Evolutionary conservation across 169 alveolate genomes (phyloP), one percentile per base, ranked within the genome.

Genomic region (Cryptosporidium sp.): DNA sequence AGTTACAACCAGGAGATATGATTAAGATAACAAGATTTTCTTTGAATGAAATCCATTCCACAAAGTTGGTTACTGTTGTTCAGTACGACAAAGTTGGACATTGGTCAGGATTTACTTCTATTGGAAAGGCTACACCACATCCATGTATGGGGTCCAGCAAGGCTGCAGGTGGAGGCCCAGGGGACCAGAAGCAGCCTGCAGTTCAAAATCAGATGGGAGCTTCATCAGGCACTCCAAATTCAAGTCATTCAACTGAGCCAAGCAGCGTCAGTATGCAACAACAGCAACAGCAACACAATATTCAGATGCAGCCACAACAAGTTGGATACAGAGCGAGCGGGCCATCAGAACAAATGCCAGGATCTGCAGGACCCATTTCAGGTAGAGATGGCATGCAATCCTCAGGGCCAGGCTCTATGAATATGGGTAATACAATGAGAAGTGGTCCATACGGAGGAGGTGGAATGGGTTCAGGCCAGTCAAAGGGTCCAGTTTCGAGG

Each of bases 61-160:
- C 89, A 1, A 80, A 80, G 51, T 29, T 80, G 70, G 89, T 80
- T 18, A 80, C 89, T 18, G 89, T 80, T 10, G 70, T 80, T 62
- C 89, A 80, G 26, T 80, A 45, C 42, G 89, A 80, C 16, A 80
- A 60, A 42, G 67, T 80, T 12, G 89, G 89, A 7, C 89, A 80
- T 33, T 80, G 89, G 89, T 60, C 75, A 4, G 89, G 89, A 31
- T 80, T 62, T n/a, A 39, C 80, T 65, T 33, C 89, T 9, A 80
- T 80, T 29, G 89, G 89, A 35, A 80, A 80, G 70, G 89, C 89
- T 2, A 62, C 65, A 6, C 89, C 89, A 14, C 89, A 80, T 37
- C 89, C 89, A 12, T 45, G 75, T n/a, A 80, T 80, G 89, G 89
- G 89, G 18, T 80, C 89, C 37, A 67, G 75, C 60, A 80, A 80